phyloP scores from a whole-genome alignment of 2,329 filamentous ascomycete species.

The Zymoseptoria crescenta region DNA sequence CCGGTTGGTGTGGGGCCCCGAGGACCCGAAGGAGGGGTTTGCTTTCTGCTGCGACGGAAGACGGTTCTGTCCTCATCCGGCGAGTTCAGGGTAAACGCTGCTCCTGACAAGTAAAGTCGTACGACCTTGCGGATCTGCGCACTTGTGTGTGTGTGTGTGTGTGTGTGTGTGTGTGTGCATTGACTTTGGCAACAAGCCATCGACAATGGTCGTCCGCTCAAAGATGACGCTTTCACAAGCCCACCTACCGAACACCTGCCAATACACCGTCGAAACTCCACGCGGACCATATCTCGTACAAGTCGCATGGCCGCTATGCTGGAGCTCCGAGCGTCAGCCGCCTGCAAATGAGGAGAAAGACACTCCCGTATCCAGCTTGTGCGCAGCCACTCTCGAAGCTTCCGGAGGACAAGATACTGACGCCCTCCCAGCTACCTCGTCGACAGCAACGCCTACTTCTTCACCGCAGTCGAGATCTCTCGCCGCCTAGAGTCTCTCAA shows the following conservation, averaged over 20 bases:
- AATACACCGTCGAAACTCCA: neutral
- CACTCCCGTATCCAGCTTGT: neutral
- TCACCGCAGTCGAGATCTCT: neutral
- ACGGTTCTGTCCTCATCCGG: neutral
- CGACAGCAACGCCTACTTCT: neutral
- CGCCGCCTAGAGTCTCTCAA: neutral
- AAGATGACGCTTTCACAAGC: neutral
- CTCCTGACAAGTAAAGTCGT: neutral
- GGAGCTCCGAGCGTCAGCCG: neutral
- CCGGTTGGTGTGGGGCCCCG: neutral
- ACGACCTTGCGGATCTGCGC: too few species aligned
- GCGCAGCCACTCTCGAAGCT: neutral
- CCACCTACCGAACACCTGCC: neutral
- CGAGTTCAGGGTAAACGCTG: neutral
- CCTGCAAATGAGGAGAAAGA: neutral
- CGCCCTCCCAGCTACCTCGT: neutral
- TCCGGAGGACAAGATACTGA: neutral
- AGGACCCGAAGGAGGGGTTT: neutral
- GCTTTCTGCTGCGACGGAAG: neutral
- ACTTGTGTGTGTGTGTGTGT: too few species aligned
- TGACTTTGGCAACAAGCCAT: too few species aligned
- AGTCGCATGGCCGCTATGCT: neutral
- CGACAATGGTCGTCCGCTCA: neutral
- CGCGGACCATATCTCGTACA: neutral
- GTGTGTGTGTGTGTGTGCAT: too few species aligned